Base-by-base conservation (phyloP, 805 yeast genomes). In the Saccharomycopsis amapae region DNA sequence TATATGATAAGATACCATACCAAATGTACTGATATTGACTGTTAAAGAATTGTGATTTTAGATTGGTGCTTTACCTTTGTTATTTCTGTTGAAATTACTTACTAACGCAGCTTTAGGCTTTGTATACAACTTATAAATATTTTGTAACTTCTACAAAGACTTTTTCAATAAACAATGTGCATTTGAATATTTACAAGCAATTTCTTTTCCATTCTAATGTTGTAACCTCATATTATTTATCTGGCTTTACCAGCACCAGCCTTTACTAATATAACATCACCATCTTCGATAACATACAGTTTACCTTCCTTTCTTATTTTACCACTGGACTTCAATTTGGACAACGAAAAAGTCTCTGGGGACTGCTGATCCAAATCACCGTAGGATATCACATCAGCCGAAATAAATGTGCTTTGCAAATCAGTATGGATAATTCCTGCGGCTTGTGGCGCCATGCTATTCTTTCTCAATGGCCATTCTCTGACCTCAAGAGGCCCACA, bases 381-480 rank as follows among this genome's bases (percentile, higher is more conserved):
- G 33, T 45, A 48, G 12, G 45, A 38, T 58, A 76, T 72, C 24
- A 88, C 84, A 47, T 80, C 78, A 7, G 93, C 94, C 58, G 77
- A 75, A 39, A 88, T 77, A 60, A 88, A 88, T 0, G 94, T 84
- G 56, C 80, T 76, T 65, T 82, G 80, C 45, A 87, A 65, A 61
- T 87, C 96, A 1, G 86, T 82, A 61, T 88, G 96, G 49, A 88
- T 88, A 28, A 82, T 81, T 19, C 89, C 94, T 1, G 96, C 96
- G 2, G 95, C 96, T 52, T 85, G 85, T 32, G 90, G 89, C 1
- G 95, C 95, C 31, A 77, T 74, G 15, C 83, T 74, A 25, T 87
- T 85, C 42, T 71, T 69, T 59, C 89, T 73, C 45, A 88, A 71
- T 15, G 88, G 83, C 97, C 97, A 88, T 62, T 88, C 95, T 58